phyloP scores from a whole-genome alignment of 2,329 filamentous ascomycete species.

The Apiospora hydei region DNA sequence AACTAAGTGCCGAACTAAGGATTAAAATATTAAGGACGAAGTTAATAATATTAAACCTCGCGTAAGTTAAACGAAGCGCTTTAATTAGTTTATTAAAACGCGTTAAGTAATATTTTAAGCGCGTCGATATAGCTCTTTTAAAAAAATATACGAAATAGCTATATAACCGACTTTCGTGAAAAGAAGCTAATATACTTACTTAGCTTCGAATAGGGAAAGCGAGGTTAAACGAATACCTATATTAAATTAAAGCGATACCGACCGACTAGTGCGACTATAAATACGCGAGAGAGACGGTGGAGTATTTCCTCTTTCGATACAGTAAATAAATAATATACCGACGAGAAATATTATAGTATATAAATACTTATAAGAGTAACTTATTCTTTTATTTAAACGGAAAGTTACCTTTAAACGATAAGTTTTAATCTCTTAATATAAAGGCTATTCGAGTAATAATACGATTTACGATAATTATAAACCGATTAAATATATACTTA shows the following conservation, averaged over 20 bases:
- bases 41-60: conserved; percentile 13
- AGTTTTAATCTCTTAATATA: background rate
- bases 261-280: background rate
- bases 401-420: background rate
- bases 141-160: background rate
- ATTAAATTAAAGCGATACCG: too few relatives aligned
- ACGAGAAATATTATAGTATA: background rate
- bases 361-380: background rate
- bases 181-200: too few relatives aligned
- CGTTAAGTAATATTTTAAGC: background rate
- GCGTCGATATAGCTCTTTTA: background rate
- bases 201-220: too few relatives aligned
- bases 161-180: background rate
- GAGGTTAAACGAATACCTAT: too few relatives aligned
- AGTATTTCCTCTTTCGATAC: too few relatives aligned
- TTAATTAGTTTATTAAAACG: background rate
- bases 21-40: conserved; percentile 11
- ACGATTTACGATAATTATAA: background rate
- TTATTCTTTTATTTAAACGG: background rate
- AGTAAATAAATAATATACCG: background rate
- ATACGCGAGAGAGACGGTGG: background rate
- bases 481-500: background rate
- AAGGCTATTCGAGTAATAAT: background rate
- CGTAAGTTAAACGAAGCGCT: background rate
- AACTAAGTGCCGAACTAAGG: background rate